Evolutionary conservation across 345 rosid genomes (phyloP).

Genomic region (Camelina hispida): DNA sequence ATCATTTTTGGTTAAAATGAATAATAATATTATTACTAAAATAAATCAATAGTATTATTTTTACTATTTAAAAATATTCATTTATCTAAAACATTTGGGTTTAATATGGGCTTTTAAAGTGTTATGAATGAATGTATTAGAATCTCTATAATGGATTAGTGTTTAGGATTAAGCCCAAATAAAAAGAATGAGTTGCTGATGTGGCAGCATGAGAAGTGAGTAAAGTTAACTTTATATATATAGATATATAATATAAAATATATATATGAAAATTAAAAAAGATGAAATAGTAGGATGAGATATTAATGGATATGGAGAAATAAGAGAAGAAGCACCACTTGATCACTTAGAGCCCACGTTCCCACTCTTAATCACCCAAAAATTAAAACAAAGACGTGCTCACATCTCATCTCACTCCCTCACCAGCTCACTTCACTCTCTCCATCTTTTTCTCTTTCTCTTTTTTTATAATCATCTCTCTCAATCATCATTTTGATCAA

Average conservation of each 20-base stretch:
- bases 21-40: too few relatives aligned
- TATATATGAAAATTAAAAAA: background rate
- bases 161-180: too few relatives aligned
- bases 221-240: too few relatives aligned
- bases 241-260: background rate
- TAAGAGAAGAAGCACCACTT: slow-evolving; percentile 44
- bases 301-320: slow-evolving; percentile 38
- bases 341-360: slow-evolving; percentile 51
- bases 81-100: too few relatives aligned
- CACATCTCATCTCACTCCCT: slow-evolving; percentile 48
- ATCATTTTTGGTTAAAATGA: too few relatives aligned
- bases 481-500: slow-evolving; percentile 31
- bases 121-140: too few relatives aligned
- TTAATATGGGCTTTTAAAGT: too few relatives aligned
- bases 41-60: too few relatives aligned
- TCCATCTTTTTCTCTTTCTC: slow-evolving; percentile 4
- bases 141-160: too few relatives aligned
- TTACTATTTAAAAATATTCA: too few relatives aligned
- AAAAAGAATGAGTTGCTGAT: too few relatives aligned
- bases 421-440: slow-evolving; percentile 52
- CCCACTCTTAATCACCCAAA: slow-evolving; percentile 45
- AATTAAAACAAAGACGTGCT: slow-evolving; percentile 47
- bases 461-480: slow-evolving; percentile 8
- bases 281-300: slow-evolving; percentile 20
- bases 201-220: too few relatives aligned